Evolutionary conservation across 768 basidiomycete genomes (phyloP), one percentile per base, ranked within the genome.

Genomic region (Amanita inopinata): DNA sequence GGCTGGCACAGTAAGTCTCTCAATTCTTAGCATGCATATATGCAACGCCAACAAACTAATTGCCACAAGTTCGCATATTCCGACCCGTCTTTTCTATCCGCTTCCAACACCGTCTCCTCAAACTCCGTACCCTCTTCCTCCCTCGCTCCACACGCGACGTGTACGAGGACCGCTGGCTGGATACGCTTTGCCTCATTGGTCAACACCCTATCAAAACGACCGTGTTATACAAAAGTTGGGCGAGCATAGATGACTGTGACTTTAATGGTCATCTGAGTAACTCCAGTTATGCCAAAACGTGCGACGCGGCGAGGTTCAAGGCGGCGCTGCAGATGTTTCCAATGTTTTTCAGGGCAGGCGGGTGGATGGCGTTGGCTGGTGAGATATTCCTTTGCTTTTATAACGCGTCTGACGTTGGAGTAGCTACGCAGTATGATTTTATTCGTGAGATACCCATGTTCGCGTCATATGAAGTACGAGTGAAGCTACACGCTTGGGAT

Each of bases 191-290:
- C 2, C 74, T 74, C 0, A 59, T 85, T 4, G 80, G 80, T 0
- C 52, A 53, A 11, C 62, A 75, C 50, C 83, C 83, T 1, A 71
- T 83, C 34, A 63, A 70, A 38, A 48, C 61, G 25, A 49, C 53
- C 7, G 55, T 64, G 9, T 51, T 59, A 4, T 74, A 69, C 47
- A 64, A 57, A 17, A 62, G 64, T 2, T 74, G 74, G 66, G 76
- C 80, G 19, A 70, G 82, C 82, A 50, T 78, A 5, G 84, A 88
- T 48, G 86, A 88, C 33, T 70, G 71, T 32, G 87, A 90, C 58
- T 79, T 78, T 52, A 76, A 83, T 53, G 56, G 70, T 9, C 86
- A 90, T 53, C 65, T 89, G 45, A 86, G 83, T 56, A 90, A 90
- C 53, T 86, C 85, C 0, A 80, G 76, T 40, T 90, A 89, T 48